phyloP scores from a whole-genome alignment of 225 moss, liverwort and hornwort species.

The Ulota crispa region DNA sequence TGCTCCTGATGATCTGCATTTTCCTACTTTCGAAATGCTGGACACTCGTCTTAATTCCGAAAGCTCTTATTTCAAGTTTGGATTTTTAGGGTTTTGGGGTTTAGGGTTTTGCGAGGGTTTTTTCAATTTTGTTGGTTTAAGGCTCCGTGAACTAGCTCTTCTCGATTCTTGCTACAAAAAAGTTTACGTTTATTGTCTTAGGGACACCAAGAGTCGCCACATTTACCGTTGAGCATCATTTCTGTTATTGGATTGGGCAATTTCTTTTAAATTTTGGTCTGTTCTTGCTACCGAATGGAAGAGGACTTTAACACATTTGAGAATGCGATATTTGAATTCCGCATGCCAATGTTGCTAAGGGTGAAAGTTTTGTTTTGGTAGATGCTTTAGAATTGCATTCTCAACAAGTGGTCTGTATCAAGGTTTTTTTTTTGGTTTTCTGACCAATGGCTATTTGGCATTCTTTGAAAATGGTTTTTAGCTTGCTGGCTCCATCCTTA shows the following conservation, averaged over 20 bases:
- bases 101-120: slow-evolving; percentile 6
- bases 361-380: not conserved
- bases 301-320: not conserved
- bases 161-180: not conserved
- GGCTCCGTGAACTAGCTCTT: not conserved
- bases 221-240: not conserved
- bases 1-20: not conserved
- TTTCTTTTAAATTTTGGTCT: fast-evolving
- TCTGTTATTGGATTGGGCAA: not conserved
- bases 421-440: too few relatives aligned
- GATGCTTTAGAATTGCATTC: not conserved
- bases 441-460: too few relatives aligned
- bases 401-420: not conserved
- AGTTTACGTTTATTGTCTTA: not conserved
- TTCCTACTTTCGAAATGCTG: not conserved
- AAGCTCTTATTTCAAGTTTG: not conserved
- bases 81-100: slow-evolving; percentile 13
- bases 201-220: not conserved
- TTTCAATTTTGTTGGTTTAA: not conserved
- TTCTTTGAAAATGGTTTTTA: too few relatives aligned
- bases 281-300: not conserved
- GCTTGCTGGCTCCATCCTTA: too few relatives aligned
- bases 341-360: not conserved
- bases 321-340: not conserved
- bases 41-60: not conserved